These are phyloP conservation scores for Ogataea chonburiensis DNA, from an alignment of 805 yeast genomes.

Conservation along the genomic window DNA sequence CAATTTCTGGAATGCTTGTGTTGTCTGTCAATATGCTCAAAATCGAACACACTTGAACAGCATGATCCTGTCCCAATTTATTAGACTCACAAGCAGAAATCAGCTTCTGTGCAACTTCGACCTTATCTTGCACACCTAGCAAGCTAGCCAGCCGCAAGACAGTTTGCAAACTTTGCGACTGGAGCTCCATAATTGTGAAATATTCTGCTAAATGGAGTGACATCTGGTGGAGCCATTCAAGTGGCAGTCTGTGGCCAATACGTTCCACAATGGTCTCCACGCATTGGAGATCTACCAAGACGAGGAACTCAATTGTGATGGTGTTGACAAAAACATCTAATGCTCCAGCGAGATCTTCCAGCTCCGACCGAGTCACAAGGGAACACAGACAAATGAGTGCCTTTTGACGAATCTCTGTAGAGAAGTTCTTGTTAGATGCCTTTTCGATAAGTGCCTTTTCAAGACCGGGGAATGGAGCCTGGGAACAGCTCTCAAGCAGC, in stretches of 20 bases:
- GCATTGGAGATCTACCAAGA: slow-evolving; percentile 23
- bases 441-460: slow-evolving; percentile 24
- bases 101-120: slow-evolving; percentile 8
- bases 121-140: slow-evolving; percentile 14
- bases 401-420: slow-evolving; percentile 34
- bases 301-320: slow-evolving; percentile 31
- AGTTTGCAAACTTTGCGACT: slow-evolving; percentile 19
- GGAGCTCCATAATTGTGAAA: slow-evolving; percentile 22
- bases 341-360: slow-evolving; percentile 6
- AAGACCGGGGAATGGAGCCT: slow-evolving; percentile 6
- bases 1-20: slow-evolving; percentile 7
- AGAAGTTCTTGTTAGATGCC: slow-evolving; percentile 31
- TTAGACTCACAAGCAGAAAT: slow-evolving; percentile 10
- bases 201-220: slow-evolving; percentile 21
- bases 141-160: slow-evolving; percentile 14
- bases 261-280: slow-evolving; percentile 19
- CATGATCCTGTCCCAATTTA: slow-evolving; percentile 15
- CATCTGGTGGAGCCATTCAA: slow-evolving; percentile 23
- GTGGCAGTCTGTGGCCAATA: slow-evolving; percentile 9
- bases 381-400: slow-evolving; percentile 26
- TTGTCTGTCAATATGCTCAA: slow-evolving; percentile 13
- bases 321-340: slow-evolving; percentile 25
- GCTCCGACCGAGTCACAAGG: slow-evolving; percentile 17
- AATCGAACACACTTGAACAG: slow-evolving; percentile 12
- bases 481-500: slow-evolving; percentile 16